Base-by-base conservation (phyloP, 768 basidiomycete species). In the Punctularia strigosozonata region DNA sequence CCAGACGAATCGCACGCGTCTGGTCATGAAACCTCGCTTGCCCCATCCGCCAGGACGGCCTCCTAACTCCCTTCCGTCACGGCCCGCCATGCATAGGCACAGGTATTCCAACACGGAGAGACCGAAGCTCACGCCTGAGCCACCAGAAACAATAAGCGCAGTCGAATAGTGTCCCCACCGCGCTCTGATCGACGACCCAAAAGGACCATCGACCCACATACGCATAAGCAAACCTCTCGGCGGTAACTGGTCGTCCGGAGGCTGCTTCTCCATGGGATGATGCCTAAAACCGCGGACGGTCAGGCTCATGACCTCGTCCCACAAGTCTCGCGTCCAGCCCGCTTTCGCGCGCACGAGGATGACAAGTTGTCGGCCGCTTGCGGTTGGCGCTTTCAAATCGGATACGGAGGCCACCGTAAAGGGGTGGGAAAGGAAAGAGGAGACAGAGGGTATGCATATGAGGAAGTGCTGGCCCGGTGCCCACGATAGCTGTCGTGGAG, bases 381-480 rank as follows among this genome's bases (percentile, higher is more conserved):
- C 62, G n/a, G 58, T 55, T 5, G 51, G 53, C 3, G 59, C 59
- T 46, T 64, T 57, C 37, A 62, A 59, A 40, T 79, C 75, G 46
- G 69, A 75, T 21, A 77, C 60, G 24, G 74, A 73, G 18, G 72
- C 74, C 43, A 71, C 72, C 0, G 85, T 85, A 56, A 85, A 87
- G 2, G 84, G 84, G 49, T 87, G 84, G 3, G 71, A 67, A 19
- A 72, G 68, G 49, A 77, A 63, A 24, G 58, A 61, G 3, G 77
- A 76, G 20, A 88, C 61, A 22, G 68, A 66, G 0, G 85, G 83
- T 15, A 85, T 64, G 37, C 64, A 71, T 43, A 88, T 63, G 18
- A 80, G 64, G 48, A 86, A 75, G 54, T 83, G 79, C 54, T 87
- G 85, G n/a, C 84, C 85, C 2, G 84, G 75, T 1, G 74, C 68